Percentiles rank a stretch among this genome's conserved stretches.
These are phyloP conservation scores for Alternaria gansuensis DNA, from an alignment of 2,329 filamentous ascomycete genomes.

Conservation along the genomic window DNA sequence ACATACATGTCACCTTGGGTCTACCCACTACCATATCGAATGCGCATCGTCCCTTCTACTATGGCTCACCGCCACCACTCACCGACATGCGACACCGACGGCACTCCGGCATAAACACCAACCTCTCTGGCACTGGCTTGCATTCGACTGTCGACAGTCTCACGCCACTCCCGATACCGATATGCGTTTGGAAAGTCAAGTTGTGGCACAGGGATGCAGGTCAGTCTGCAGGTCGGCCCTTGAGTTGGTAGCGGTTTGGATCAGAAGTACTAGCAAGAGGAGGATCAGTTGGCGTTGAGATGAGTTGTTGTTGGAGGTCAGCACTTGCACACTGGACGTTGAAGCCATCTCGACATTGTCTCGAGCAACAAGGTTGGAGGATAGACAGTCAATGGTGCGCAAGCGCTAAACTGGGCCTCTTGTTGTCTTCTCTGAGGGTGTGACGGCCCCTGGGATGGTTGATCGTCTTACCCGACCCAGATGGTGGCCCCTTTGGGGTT, in stretches of 20 bases:
- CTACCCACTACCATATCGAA: not conserved
- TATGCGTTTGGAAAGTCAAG: conserved; percentile 2
- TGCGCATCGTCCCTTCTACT: not conserved
- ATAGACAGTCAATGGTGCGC: conserved; percentile 20
- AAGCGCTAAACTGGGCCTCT: conserved; percentile 20
- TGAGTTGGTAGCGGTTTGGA: conserved; percentile 14
- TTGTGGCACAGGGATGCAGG: conserved; percentile 11
- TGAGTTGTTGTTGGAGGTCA: not conserved
- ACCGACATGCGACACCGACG: not conserved
- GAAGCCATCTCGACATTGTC: not conserved
- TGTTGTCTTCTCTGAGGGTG: conserved; percentile 10
- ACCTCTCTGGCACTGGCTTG: conserved; percentile 7
- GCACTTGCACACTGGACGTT: not conserved
- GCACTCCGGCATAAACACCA: conserved; percentile 8
- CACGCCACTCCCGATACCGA: conserved; percentile 2
- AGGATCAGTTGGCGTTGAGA: conserved; percentile 8
- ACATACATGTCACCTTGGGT: not conserved
- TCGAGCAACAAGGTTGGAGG: conserved; percentile 20
- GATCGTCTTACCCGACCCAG: conserved; percentile 1
- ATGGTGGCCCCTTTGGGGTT: conserved; percentile 6
- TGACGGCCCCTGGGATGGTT: conserved; percentile 5
- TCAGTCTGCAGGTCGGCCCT: conserved; percentile 10
- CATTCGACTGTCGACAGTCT: conserved; percentile 5
- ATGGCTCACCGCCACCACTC: not conserved
- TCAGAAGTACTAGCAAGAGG: conserved; percentile 12